Base-by-base conservation (phyloP, 2,329 filamentous ascomycete genomes). In the Trichoderma sp. region DNA sequence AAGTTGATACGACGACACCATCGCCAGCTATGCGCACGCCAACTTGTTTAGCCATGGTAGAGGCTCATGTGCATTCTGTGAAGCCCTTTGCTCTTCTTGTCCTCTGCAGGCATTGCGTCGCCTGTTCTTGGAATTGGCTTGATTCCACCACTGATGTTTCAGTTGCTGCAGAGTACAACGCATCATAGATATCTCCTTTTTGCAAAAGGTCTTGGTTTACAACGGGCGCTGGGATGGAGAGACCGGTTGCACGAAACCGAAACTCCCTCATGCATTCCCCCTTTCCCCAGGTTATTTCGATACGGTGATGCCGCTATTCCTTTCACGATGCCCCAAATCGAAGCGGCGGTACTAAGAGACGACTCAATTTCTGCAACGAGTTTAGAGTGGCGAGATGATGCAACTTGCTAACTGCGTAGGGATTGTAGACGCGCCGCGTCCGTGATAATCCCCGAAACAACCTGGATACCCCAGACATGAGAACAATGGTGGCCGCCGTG, bases 381-480 rank as follows among this genome's bases (percentile, higher is more conserved):
- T 4, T 34, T 59, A 13, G 17, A 39, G 32, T 30, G 17, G 34
- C 15, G 28, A 68, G 36, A 23, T 61, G 34, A 50, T 59, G 20
- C 57, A n/a, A 17, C 32, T n/a, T 43, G 28, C 53, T 58, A 50
- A 39, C 26, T 57, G 9, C 4, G 36, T 32, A 50, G 65, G 53
- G 55, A 26, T 47, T 15, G n/a, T 59, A 59, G 39, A 43, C 65
- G 65, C 55, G 65, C 53, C 65, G 62, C 62, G 64, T 34, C 50
- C 26, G 64, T n/a, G 11, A 58, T 58, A 39, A 50, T 34, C 36
- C 55, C 55, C 65, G 23, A 61, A 23, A 55, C 30, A n/a, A 20
- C 55, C 43, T 68, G 53, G 64, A 59, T 68, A 68, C 65, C 65
- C 65, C 65, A 59, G 65, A 59, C 36, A 43, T 39, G 11, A 58